Evolutionary conservation across 495 filamentous ascomycete genomes (phyloP).

Genomic region (Neohortaea acidophila): DNA sequence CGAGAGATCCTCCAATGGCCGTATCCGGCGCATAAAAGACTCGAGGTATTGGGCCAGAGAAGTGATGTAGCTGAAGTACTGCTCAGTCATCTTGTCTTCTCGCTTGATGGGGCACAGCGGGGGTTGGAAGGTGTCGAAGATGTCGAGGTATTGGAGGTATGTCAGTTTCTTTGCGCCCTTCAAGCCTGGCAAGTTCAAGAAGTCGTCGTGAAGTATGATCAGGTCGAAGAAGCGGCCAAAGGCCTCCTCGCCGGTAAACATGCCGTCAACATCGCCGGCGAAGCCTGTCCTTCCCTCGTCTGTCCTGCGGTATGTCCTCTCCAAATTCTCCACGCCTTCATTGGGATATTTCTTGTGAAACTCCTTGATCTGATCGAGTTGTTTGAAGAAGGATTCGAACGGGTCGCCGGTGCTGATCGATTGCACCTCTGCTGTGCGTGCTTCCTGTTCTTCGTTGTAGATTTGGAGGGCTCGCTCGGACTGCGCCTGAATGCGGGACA

Average conservation of each 20-base stretch:
- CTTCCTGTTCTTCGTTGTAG: conserved; percentile 62
- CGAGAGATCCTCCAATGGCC: conserved; percentile 69
- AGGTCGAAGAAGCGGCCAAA: conserved; percentile 85
- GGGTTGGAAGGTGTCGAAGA: conserved; percentile 72
- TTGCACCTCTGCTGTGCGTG: conserved; percentile 64
- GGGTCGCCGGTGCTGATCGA: conserved; percentile 73
- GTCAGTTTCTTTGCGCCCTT: conserved; percentile 47
- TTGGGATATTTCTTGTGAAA: conserved; percentile 87
- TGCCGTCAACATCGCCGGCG: conserved; percentile 57
- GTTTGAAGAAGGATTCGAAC: conserved; percentile 84
- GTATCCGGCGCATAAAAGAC: conserved; percentile 62
- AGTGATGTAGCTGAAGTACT: conserved; percentile 81
- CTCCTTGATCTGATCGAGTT: conserved; percentile 62
- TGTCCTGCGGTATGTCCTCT: conserved; percentile 71
- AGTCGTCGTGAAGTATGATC: conserved; percentile 67
- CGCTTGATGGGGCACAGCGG: conserved; percentile 56
- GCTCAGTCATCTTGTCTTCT: conserved; percentile 70
- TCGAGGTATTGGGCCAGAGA: conserved; percentile 70
- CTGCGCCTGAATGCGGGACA: conserved; percentile 73
- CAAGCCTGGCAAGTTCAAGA: conserved; percentile 70
- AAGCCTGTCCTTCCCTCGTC: conserved; percentile 38
- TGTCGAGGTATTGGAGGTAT: conserved; percentile 81
- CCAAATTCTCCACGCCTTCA: conserved; percentile 87
- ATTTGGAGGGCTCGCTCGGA: conserved; percentile 66
- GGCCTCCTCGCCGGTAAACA: conserved; percentile 92